Evolutionary conservation across 2,329 filamentous ascomycete genomes (phyloP), one percentile per base, ranked within the genome.

Genomic region (Alternaria triticina): DNA sequence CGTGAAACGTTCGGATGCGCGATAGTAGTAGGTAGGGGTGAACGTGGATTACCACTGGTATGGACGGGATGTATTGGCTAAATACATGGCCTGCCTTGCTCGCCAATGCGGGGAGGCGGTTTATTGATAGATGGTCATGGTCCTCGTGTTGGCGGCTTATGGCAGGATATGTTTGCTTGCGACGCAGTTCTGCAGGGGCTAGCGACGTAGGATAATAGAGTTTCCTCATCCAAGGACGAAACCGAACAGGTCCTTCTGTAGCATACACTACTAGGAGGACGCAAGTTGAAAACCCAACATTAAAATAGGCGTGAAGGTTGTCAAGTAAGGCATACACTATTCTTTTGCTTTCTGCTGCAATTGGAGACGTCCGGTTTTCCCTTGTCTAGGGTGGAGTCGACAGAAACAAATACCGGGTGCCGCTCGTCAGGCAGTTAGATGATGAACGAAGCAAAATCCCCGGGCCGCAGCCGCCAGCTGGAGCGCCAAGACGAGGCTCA

Each of bases 1-100:
- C 45, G 74, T 72, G 70, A 69, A 64, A 77, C 72, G 33, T 61
- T 62, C 64, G 68, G 67, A 67, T 70, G 70, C 59, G 45, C 58
- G 22, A 55, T 43, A 20, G 51, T 61, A 17, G 46, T 57, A 50
- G 47, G 56, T 60, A 54, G 57, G 59, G 56, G 56, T 54, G 60
- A 49, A 59, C 59, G 58, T 60, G 45, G 61, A 50, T 20, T 60
- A 23, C 62, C 60, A 54, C 50, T 50, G 27, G 60, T 27, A 23
- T 22, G 62, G 63, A 52, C 58, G 43, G 27, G 50, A 30, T 52
- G 25, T 60, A 57, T 51, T 68, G 59, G 66, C 66, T 64, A 64
- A 68, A 60, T 65, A 54, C 40, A 33, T 50, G 47, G 56, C 43
- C 52, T 36, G 56, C 43, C 52, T 36, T 36, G 27, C 47, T 54